Percentiles rank a stretch among this genome's conserved stretches.
These are phyloP conservation scores for Blechomonas ayalai DNA, from an alignment of 208 protist species.

Conservation along the genomic window DNA sequence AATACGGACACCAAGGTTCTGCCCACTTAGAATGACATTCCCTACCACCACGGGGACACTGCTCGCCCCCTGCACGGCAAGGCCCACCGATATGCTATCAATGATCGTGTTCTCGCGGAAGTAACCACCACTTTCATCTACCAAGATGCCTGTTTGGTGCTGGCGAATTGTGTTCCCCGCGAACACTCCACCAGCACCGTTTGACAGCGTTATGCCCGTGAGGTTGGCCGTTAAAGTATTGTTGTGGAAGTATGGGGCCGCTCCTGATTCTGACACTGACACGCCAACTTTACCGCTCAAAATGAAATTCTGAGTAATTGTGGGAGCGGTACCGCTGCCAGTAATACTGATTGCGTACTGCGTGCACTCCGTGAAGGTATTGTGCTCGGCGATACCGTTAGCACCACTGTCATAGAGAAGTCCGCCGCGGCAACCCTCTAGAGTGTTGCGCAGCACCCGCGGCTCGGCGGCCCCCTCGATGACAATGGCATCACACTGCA, in stretches of 20 bases:
- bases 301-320: not conserved
- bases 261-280: conserved; percentile 4
- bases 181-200: conserved; percentile 16
- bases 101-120: conserved; percentile 12
- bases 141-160: conserved; percentile 9
- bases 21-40: conserved; percentile 12
- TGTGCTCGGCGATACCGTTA: conserved; percentile 5
- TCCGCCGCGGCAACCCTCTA: conserved; percentile 15
- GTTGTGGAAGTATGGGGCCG: conserved; percentile 9
- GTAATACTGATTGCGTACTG: conserved; percentile 3
- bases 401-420: conserved; percentile 8
- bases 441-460: conserved; percentile 10
- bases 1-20: conserved; percentile 5
- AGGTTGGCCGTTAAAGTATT: conserved; percentile 14
- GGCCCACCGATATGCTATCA: conserved; percentile 10
- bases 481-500: conserved; percentile 17
- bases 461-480: conserved; percentile 12
- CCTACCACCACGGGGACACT: conserved; percentile 5
- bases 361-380: conserved; percentile 13
- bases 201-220: conserved; percentile 4
- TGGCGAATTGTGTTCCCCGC: conserved; percentile 9
- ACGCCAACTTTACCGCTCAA: not conserved
- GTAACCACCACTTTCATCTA: conserved; percentile 8
- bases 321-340: not conserved
- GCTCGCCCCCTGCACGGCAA: conserved; percentile 3